Evolutionary conservation across 1,284 basidiomycete genomes (phyloP).

Genomic region (Rugosomyces carneus): DNA sequence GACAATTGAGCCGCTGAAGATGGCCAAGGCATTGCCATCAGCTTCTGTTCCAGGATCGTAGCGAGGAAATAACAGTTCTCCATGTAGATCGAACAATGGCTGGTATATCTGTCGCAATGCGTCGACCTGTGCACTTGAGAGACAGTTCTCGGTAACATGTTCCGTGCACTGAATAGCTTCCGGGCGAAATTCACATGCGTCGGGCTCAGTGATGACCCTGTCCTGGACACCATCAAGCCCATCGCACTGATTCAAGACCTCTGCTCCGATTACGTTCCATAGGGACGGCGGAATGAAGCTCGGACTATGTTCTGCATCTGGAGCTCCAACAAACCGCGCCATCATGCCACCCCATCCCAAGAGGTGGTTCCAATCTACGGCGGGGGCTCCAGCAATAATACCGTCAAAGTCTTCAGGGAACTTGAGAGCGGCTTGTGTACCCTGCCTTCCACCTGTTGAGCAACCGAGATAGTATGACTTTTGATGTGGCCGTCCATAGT

Average conservation of each 20-base stretch:
- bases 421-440: conserved; percentile 8
- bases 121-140: conserved; percentile 1
- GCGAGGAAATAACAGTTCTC: conserved; percentile 8
- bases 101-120: conserved; percentile 7
- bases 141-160: neutral
- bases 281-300: conserved; percentile 6
- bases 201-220: conserved; percentile 10
- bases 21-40: neutral
- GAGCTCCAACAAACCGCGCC: conserved; percentile 8
- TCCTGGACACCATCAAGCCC: conserved; percentile 9
- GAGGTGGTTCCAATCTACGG: conserved; percentile 5
- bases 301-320: conserved; percentile 3
- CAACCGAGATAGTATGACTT: conserved; percentile 11
- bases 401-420: conserved; percentile 15
- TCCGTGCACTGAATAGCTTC: conserved; percentile 1
- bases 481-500: conserved; percentile 5
- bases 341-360: conserved; percentile 2
- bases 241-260: conserved; percentile 10
- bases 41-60: conserved; percentile 12
- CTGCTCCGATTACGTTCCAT: conserved; percentile 7
- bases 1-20: neutral
- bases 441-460: conserved; percentile 7
- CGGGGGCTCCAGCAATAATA: conserved; percentile 6
- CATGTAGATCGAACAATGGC: conserved; percentile 5
- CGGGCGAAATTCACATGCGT: conserved; percentile 7